Evolutionary conservation across 208 protist species (phyloP), one percentile per base, ranked within the genome.

Genomic region (Leishmania martiniquensis): DNA sequence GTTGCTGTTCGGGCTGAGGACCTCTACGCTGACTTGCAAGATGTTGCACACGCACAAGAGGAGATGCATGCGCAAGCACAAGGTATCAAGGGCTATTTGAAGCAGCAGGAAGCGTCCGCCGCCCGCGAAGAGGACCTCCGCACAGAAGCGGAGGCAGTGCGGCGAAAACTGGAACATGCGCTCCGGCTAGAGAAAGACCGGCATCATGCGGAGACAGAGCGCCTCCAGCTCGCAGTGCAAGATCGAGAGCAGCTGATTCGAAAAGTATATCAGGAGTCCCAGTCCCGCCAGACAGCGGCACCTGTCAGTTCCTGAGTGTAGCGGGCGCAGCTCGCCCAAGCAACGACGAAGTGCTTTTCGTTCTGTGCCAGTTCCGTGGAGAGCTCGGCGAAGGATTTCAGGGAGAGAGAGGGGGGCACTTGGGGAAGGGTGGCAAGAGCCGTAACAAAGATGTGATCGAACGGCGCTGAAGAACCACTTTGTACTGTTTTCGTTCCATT

Each of bases 161-260:
- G 83, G 12, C 77, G 83, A 22, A 85, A 85, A 9, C 76, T 87
- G 60, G 86, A 94, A 6, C 74, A 82, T 20, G 78, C 81, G 45
- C 68, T 97, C 55, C 68, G 81, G 73, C 85, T 88, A 32, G 60
- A 89, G 57, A 65, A 80, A 4, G 73, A 80, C 5, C 86, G 76
- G 44, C 83, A 90, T 66, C 80, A 81, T n/a, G 73, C 79, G 2
- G 85, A 90, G 49, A 76, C 86, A 25, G 91, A 89, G 52, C 85
- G 86, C 13, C 85, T 95, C 42, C 83, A 88, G 54, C 70, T 80
- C 12, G 85, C 89, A 15, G 55, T 97, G 0, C 82, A 88, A 54
- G 93, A 97, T 51, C 85, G 88, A 45, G 93, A 97, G 62, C 85
- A 91, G 71, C 81, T 83, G 10, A 89, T 97, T n/a, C 81, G 87